Evolutionary conservation across 345 rosid species (phyloP).

Genomic region (Populus nigra): DNA sequence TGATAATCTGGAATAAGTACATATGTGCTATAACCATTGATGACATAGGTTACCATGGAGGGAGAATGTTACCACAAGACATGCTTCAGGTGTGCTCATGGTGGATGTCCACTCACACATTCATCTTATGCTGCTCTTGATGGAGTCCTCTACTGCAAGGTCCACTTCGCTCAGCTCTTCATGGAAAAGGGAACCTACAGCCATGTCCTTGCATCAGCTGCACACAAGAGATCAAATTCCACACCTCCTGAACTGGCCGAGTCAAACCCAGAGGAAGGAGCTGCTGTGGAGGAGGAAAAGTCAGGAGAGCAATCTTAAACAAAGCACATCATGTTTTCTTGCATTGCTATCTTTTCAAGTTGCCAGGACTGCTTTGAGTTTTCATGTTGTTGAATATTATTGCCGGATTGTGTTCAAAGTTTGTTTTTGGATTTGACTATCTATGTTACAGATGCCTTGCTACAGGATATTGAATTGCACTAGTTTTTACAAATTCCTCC

Average conservation of each 20-base stretch:
- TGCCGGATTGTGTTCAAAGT: background rate
- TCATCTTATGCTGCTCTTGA: conserved; percentile 75
- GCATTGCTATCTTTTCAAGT: background rate
- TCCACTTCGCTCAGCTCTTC: conserved; percentile 83
- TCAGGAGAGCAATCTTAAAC: conserved; percentile 6
- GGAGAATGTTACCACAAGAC: conserved; percentile 82
- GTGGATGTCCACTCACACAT: conserved; percentile 69
- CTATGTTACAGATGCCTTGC: background rate
- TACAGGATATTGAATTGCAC: background rate
- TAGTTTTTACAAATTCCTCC: background rate
- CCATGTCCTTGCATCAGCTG: conserved; percentile 74
- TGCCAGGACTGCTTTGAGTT: background rate
- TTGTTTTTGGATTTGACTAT: background rate
- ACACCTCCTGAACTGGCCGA: conserved; percentile 53
- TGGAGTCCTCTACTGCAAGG: conserved; percentile 79
- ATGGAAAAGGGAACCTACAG: conserved; percentile 85
- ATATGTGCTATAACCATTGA: background rate
- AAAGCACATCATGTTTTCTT: background rate
- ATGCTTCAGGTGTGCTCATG: conserved; percentile 83
- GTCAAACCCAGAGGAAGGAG: background rate
- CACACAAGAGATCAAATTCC: conserved; percentile 56
- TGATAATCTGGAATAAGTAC: background rate
- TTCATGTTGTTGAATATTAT: background rate
- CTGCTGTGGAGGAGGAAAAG: conserved; percentile 10
- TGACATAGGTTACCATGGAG: conserved; percentile 68